Conservation (phyloP, 1,284 basidiomycete species). For the Fomitopsis palustris region DNA sequence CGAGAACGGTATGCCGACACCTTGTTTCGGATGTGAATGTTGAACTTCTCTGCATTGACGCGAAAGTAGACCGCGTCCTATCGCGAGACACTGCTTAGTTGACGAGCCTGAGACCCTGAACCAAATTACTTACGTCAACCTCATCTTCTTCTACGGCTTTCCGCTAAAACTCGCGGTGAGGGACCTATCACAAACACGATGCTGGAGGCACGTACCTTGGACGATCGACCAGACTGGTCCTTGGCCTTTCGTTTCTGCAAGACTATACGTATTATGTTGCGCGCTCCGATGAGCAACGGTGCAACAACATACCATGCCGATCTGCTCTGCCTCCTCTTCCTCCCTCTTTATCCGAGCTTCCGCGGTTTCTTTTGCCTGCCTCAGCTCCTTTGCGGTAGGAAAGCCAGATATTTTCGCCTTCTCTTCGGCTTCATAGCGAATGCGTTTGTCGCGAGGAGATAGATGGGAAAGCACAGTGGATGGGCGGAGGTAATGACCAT, state of each 20-base stretch:
- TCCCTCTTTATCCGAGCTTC: conserved; percentile 60
- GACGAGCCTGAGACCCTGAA: neutral
- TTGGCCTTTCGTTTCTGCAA: conserved; percentile 59
- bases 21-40: conserved; percentile 85
- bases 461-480: conserved; percentile 69
- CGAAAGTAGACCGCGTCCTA: conserved; percentile 77
- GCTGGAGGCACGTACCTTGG: conserved; percentile 41
- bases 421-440: conserved; percentile 73
- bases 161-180: no score
- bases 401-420: conserved; percentile 67
- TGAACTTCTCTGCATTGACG: conserved; percentile 87
- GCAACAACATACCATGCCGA: conserved; percentile 56
- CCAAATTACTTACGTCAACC: conserved; percentile 55
- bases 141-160: conserved; percentile 55
- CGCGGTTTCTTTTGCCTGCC: conserved; percentile 64
- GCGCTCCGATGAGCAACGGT: neutral
- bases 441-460: conserved; percentile 72
- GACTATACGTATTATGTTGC: conserved; percentile 10
- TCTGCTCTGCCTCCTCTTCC: conserved; percentile 67
- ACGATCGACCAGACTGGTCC: conserved; percentile 42
- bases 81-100: neutral
- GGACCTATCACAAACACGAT: no score
- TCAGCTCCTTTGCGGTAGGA: conserved; percentile 72
- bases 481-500: conserved; percentile 64
- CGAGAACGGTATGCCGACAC: conserved; percentile 36